A percentile compares a stretch with the other conserved stretches of the same genome.
Evolutionary conservation across 768 basidiomycete species (phyloP).

Genomic region (Leucosporidium creatinivorum): DNA sequence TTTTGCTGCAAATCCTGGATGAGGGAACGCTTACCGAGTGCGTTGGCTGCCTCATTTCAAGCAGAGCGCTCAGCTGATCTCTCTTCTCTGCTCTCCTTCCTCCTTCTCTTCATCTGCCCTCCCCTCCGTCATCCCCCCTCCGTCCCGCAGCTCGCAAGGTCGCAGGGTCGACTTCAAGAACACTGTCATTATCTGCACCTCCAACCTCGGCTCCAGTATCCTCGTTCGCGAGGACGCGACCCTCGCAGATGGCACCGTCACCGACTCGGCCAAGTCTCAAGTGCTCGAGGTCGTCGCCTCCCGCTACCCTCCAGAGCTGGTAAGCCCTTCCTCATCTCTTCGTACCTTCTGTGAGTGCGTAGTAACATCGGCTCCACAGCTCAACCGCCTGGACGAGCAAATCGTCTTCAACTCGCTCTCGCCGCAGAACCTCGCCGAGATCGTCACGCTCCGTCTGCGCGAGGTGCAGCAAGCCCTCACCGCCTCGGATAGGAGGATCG

Average conservation of each 20-base stretch:
- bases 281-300: slow-evolving; percentile 42
- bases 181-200: slow-evolving; percentile 39
- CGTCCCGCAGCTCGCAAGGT: slow-evolving; percentile 38
- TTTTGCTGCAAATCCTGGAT: slow-evolving; percentile 46
- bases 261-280: slow-evolving; percentile 43
- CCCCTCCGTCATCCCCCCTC: too few relatives aligned
- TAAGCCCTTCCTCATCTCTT: background rate
- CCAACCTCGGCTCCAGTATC: slow-evolving; percentile 45
- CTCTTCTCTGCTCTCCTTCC: too few relatives aligned
- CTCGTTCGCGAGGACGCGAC: slow-evolving; percentile 15
- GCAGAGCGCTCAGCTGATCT: too few relatives aligned
- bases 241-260: slow-evolving; percentile 19
- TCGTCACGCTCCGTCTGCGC: slow-evolving; percentile 78
- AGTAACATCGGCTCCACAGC: slow-evolving; percentile 61
- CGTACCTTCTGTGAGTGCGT: too few relatives aligned
- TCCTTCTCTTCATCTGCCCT: too few relatives aligned
- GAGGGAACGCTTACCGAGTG: slow-evolving; percentile 45
- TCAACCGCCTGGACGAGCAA: slow-evolving; percentile 32
- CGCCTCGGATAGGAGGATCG: slow-evolving; percentile 59
- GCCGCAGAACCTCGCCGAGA: slow-evolving; percentile 63
- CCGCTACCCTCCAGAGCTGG: slow-evolving; percentile 46
- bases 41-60: too few relatives aligned
- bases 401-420: slow-evolving; percentile 66
- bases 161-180: slow-evolving; percentile 44
- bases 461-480: slow-evolving; percentile 75